Evolutionary conservation across 1,139 yeast genomes (phyloP), one percentile per base, ranked within the genome.

Genomic region (Candida dubliniensis): DNA sequence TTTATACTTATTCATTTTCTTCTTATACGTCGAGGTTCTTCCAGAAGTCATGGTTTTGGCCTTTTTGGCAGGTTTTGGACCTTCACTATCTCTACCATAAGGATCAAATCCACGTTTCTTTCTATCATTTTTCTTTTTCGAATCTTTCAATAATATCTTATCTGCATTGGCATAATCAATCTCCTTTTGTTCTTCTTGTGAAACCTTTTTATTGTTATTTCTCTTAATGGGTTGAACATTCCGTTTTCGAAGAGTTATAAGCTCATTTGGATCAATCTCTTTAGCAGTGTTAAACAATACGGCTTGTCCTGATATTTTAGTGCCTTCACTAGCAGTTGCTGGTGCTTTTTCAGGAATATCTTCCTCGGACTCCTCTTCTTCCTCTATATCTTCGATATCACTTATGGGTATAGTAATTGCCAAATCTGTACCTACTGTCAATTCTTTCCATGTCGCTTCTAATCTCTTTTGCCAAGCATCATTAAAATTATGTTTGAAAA

Each of bases 31-130:
- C 3, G 76, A 59, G 8, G 79, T 71, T 50, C 71, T 78, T 23
- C 84, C 84, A 40, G 61, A 52, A 7, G 71, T 69, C 35, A 64
- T 54, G 36, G 66, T 63, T 48, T 64, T 69, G 26, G 66, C 60
- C 52, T 68, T 74, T 61, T 78, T 81, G 3, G 77, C 75, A 8
- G 77, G 72, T 52, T 64, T 64, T 8, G 84, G 85, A 4, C 81
- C 84, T 31, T 66, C 67, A 31, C 71, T 66, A 6, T 68, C 70
- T 43, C 59, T 61, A 6, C 71, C 60, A 53, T 82, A 84, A 2
- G 91, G 90, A 62, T 84, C 85, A 52, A 81, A 84, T 2, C 76
- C 66, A 47, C 76, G 71, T 57, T 76, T 77, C 29, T 74, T 77
- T 13, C 52, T 58, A 34, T 55, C 55, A 9, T 55, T 56, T 30